These are phyloP conservation scores for carrot (Daucus carota) DNA, from an alignment of 129 eudicot species.

Conservation along the genomic window DNA sequence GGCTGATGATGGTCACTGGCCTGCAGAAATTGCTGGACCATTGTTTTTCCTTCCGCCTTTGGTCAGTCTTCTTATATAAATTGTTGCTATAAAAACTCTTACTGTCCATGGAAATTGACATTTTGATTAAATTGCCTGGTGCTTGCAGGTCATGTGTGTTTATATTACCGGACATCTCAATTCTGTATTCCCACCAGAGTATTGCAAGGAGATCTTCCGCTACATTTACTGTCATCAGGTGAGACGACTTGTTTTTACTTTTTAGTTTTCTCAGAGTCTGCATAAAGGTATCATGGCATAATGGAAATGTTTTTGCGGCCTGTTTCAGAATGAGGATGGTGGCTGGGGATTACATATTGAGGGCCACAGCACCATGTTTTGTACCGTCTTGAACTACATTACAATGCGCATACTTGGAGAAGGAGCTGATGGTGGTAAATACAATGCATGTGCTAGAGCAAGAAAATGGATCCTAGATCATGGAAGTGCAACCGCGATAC, in stretches of 20 bases:
- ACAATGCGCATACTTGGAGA: conserved; percentile 23
- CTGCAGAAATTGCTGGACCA: conserved; percentile 84
- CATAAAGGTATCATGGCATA: not conserved
- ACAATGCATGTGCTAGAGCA: conserved; percentile 20
- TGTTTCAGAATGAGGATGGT: conserved; percentile 7
- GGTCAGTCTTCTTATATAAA: conserved; percentile 21
- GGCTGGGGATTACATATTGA: conserved; percentile 5
- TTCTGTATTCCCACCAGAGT: conserved; percentile 46
- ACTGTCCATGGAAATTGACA: not conserved
- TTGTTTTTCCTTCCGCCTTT: conserved; percentile 75
- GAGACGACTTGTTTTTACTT: not conserved
- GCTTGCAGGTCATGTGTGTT: conserved; percentile 57
- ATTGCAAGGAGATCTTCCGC: conserved; percentile 69
- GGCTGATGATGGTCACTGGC: conserved; percentile 89
- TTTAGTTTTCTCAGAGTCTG: not conserved
- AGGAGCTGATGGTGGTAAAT: conserved; percentile 13
- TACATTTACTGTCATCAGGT: conserved; percentile 82
- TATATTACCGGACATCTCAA: conserved; percentile 76
- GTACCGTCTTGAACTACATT: conserved; percentile 22
- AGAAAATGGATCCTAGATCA: conserved; percentile 32
- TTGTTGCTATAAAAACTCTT: not conserved
- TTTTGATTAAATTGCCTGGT: not conserved
- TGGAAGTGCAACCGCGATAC: conserved; percentile 18
- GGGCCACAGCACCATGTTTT: conserved; percentile 10
- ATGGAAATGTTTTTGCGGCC: not conserved